Evolutionary conservation across 345 rosid genomes (phyloP).

Genomic region (Capsella bursapastoris): DNA sequence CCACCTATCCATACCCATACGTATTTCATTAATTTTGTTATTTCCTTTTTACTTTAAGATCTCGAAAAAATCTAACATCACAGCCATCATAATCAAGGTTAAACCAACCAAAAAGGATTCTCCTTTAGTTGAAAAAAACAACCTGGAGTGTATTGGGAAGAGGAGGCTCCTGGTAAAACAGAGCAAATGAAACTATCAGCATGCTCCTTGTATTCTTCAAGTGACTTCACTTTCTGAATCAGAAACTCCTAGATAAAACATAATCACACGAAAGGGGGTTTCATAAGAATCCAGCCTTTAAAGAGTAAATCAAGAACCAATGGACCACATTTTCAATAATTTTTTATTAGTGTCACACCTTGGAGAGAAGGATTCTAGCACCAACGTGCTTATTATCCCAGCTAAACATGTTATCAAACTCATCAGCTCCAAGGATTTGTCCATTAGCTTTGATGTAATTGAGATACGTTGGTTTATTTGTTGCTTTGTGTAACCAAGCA

Average conservation of each 20-base stretch:
- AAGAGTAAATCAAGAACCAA: not conserved
- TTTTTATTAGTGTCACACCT: slow-evolving; percentile 38
- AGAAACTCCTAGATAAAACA: slow-evolving; percentile 59
- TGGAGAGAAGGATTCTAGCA: slow-evolving; percentile 68
- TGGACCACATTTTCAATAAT: not conserved
- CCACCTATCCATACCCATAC: slow-evolving; percentile 55
- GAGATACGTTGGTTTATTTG: slow-evolving; percentile 56
- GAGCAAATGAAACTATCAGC: slow-evolving; percentile 95
- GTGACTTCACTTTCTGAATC: slow-evolving; percentile 68
- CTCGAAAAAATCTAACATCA: too few relatives aligned
- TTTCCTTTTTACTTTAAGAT: not conserved
- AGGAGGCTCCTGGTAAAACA: slow-evolving; percentile 80
- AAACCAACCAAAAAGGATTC: too few relatives aligned
- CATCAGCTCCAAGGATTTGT: slow-evolving; percentile 41
- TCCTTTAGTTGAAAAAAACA: not conserved
- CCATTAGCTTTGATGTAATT: slow-evolving; percentile 69
- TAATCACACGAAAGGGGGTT: not conserved
- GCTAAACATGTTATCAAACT: slow-evolving; percentile 56
- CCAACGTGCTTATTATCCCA: slow-evolving; percentile 92
- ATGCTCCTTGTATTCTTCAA: slow-evolving; percentile 85
- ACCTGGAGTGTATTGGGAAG: slow-evolving; percentile 90
- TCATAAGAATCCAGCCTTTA: not conserved
- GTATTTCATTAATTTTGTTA: not conserved
- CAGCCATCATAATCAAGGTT: too few relatives aligned
- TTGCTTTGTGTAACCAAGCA: slow-evolving; percentile 79